phyloP scores from a whole-genome alignment of 345 rosid species.

The Brassica juncea region DNA sequence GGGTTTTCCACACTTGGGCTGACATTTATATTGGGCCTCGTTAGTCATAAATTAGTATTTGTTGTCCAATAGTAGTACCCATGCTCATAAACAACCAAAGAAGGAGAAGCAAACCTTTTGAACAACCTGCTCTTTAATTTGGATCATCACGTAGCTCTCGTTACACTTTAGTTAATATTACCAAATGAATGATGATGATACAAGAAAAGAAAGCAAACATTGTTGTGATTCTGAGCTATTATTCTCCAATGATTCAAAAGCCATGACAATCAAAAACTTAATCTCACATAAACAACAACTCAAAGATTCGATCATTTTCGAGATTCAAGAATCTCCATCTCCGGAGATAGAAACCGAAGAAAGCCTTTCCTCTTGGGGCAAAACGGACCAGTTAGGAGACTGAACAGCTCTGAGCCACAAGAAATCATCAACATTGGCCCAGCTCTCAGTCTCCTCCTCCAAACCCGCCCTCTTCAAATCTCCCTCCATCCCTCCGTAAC shows the following conservation, averaged over 20 bases:
- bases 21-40: conserved; percentile 1
- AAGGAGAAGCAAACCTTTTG: no score
- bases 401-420: conserved; percentile 83
- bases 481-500: conserved; percentile 64
- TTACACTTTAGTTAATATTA: background rate
- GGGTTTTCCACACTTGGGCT: conserved; percentile 15
- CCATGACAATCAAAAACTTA: background rate
- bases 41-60: background rate
- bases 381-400: conserved; percentile 77
- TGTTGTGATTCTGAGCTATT: background rate
- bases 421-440: conserved; percentile 89
- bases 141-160: background rate
- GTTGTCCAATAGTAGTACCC: background rate
- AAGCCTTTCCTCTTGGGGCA: conserved; percentile 62
- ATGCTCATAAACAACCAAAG: background rate
- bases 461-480: conserved; percentile 64
- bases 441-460: conserved; percentile 62
- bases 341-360: conserved; percentile 40
- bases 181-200: background rate
- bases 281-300: background rate
- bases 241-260: background rate
- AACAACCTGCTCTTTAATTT: no score
- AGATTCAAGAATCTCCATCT: conserved; percentile 20
- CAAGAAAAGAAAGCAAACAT: background rate
- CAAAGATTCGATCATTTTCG: background rate